Percentiles rank a stretch among this genome's conserved stretches.
phyloP scores from a whole-genome alignment of 345 rosid species.

The Durio zibethinus region DNA sequence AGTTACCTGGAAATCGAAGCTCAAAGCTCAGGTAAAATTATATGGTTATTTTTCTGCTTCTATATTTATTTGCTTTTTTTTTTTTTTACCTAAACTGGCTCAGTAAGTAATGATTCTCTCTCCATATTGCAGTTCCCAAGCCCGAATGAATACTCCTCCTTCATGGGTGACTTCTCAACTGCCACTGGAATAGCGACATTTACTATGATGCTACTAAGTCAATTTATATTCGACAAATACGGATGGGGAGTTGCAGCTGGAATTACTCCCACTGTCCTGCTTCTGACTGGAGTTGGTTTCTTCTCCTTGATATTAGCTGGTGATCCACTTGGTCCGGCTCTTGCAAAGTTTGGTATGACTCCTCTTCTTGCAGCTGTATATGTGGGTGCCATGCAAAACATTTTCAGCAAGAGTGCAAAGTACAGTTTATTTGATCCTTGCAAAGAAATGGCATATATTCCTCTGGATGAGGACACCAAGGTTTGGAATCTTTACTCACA shows the following conservation, averaged over 20 bases:
- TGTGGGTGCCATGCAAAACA: constrained; percentile 94
- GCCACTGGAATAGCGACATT: constrained; percentile 86
- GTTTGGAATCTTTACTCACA: constrained; percentile 28
- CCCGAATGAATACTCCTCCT: constrained; percentile 92
- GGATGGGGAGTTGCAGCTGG: constrained; percentile 97
- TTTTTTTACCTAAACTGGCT: not conserved
- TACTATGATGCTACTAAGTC: constrained; percentile 92
- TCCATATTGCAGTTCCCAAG: constrained; percentile 71
- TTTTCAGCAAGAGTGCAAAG: constrained; percentile 99
- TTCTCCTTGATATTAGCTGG: constrained; percentile 79
- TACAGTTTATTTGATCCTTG: constrained; percentile 97
- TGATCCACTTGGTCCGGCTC: constrained; percentile 60
- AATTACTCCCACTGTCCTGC: constrained; percentile 84
- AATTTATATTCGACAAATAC: constrained; percentile 68
- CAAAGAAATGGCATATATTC: constrained; percentile 98
- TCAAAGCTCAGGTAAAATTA: constrained; percentile 85
- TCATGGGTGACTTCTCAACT: constrained; percentile 98
- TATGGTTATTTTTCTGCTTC: not conserved
- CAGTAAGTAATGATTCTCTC: not conserved
- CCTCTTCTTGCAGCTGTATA: constrained; percentile 96
- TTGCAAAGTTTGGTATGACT: constrained; percentile 77
- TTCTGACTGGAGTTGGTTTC: constrained; percentile 88
- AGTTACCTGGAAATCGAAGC: constrained; percentile 98
- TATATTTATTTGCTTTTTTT: not conserved
- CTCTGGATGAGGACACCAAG: constrained; percentile 94